Percentiles rank a stretch among this genome's conserved stretches.
Evolutionary conservation across 2,329 filamentous ascomycete species (phyloP).

Genomic region (Rugonectria rugulosa): DNA sequence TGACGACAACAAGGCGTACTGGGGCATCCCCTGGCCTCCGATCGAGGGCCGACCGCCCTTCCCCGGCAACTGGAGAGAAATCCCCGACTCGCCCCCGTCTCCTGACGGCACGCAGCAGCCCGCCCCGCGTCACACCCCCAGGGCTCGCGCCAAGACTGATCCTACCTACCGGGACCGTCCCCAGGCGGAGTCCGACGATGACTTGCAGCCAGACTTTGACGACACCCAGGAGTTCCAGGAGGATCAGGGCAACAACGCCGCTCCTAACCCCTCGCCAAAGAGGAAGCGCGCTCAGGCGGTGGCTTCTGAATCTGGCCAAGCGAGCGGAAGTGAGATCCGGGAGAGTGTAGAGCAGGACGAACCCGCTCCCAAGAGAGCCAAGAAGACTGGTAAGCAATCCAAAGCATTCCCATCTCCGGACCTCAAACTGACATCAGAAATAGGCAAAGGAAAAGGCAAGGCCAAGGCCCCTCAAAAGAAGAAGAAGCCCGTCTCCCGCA

Average conservation of each 20-base stretch:
- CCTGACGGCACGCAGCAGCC: too few relatives aligned
- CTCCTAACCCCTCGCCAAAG: not conserved
- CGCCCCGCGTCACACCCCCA: too few relatives aligned
- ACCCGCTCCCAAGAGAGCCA: not conserved
- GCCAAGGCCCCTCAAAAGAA: not conserved
- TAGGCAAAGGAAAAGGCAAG: not conserved
- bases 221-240: slow-evolving; percentile 19
- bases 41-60: slow-evolving; percentile 32
- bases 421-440: too few relatives aligned
- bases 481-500: not conserved
- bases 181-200: slow-evolving; percentile 33
- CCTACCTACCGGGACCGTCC: slow-evolving; percentile 25
- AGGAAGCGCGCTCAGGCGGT: not conserved
- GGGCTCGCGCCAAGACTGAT: slow-evolving; percentile 19
- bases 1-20: slow-evolving; percentile 34
- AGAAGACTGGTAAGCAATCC: not conserved
- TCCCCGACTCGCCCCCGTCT: slow-evolving; percentile 10
- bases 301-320: too few relatives aligned
- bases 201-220: slow-evolving; percentile 27
- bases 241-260: too few relatives aligned
- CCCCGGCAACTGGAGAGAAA: slow-evolving; percentile 30
- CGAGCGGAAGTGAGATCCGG: too few relatives aligned
- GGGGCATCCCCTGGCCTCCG: slow-evolving; percentile 41
- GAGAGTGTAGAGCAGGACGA: not conserved
- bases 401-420: too few relatives aligned